Evolutionary conservation across 2,329 filamentous ascomycete species (phyloP).

Genomic region (Byssothecium circinans): DNA sequence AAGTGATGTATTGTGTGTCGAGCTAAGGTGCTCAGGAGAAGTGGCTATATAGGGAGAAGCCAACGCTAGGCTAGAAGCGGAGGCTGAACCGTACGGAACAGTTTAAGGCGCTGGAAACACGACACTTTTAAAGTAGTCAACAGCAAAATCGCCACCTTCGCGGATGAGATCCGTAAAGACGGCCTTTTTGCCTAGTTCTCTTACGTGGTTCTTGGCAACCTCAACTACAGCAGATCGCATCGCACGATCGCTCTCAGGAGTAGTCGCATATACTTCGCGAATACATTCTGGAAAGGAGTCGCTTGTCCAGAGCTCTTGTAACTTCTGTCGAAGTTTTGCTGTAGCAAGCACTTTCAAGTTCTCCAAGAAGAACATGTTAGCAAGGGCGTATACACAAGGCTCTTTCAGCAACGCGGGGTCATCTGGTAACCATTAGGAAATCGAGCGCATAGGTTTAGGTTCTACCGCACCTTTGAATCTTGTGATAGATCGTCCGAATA

Average conservation of each 20-base stretch:
- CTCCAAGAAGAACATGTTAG: constrained; percentile 16
- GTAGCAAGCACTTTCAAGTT: constrained; percentile 9
- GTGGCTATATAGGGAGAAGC: no score
- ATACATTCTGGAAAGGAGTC: constrained; percentile 12
- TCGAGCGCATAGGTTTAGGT: not conserved
- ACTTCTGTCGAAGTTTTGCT: constrained; percentile 9
- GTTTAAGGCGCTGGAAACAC: no score
- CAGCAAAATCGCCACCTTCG: no score
- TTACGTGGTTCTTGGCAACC: no score
- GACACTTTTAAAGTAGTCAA: no score
- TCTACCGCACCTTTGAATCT: not conserved
- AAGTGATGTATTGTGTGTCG: no score
- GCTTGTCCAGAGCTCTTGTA: constrained; percentile 7
- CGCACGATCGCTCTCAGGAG: not conserved
- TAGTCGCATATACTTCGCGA: constrained; percentile 15
- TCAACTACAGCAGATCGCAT: constrained; percentile 8
- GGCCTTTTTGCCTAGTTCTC: no score
- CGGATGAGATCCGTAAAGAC: no score
- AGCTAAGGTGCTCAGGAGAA: no score
- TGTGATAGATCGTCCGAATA: not conserved
- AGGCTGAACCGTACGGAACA: no score
- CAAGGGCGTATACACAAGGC: constrained; percentile 11
- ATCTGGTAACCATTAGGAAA: constrained; percentile 4
- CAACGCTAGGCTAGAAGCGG: no score
- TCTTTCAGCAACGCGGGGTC: constrained; percentile 10